A percentile compares a stretch with the other conserved stretches of the same genome.
Evolutionary conservation across 2,329 filamentous ascomycete species (phyloP).

Genomic region (Alternaria ethzedia): DNA sequence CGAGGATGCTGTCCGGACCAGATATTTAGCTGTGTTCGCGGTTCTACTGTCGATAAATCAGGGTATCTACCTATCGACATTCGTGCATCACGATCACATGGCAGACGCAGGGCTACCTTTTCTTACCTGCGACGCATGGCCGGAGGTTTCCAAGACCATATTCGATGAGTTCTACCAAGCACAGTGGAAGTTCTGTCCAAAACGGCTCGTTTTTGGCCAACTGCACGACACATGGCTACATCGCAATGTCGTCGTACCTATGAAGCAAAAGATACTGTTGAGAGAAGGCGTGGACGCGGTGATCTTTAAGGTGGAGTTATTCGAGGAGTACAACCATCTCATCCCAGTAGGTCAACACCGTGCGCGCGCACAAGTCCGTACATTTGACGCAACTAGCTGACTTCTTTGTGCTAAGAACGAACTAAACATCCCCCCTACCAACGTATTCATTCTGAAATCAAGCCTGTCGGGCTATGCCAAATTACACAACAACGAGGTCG

Average conservation of each 20-base stretch:
- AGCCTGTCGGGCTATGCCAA: constrained; percentile 5
- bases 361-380: neutral
- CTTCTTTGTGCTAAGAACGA: neutral
- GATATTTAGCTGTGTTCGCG: constrained; percentile 17
- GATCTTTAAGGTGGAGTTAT: constrained; percentile 14
- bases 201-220: neutral
- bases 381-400: neutral
- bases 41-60: constrained; percentile 20
- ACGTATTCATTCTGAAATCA: constrained; percentile 24
- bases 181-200: constrained; percentile 24
- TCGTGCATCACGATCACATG: constrained; percentile 7
- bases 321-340: constrained; percentile 17
- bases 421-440: neutral
- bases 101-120: constrained; percentile 21
- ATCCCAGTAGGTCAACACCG: neutral
- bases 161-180: constrained; percentile 14
- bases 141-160: neutral
- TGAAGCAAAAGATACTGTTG: neutral
- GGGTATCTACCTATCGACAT: constrained; percentile 9
- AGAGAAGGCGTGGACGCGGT: neutral
- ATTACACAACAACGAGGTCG: constrained; percentile 20
- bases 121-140: neutral
- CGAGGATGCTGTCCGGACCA: neutral
- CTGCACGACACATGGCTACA: constrained; percentile 3
- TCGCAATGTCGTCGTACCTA: constrained; percentile 10